Conservation (phyloP, 75 land plant genomes). For the Larix kaempferi region DNA sequence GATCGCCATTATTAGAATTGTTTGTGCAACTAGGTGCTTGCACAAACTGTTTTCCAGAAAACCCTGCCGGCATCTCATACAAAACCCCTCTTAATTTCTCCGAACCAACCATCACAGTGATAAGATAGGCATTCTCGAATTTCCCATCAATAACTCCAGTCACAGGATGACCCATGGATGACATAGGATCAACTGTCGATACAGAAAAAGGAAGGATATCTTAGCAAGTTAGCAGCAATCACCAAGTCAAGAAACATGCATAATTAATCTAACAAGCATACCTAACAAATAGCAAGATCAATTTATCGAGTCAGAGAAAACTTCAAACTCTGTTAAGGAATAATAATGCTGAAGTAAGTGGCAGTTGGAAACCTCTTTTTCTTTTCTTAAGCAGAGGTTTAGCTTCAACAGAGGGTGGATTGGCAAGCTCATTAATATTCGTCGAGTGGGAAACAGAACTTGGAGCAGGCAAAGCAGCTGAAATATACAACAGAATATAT, state of each 20-base stretch:
- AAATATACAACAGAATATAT: neutral
- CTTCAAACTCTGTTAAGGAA: neutral
- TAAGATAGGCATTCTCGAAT: conserved; percentile 78
- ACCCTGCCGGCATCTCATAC: conserved; percentile 54
- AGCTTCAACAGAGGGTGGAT: neutral
- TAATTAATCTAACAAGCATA: neutral
- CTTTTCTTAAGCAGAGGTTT: neutral
- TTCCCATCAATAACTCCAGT: conserved; percentile 79
- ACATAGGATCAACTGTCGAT: conserved; percentile 46
- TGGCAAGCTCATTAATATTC: neutral
- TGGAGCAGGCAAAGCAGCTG: conserved; percentile 11
- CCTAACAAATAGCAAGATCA: neutral
- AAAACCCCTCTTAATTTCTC: conserved; percentile 62
- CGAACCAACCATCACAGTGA: conserved; percentile 63
- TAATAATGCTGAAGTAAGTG: neutral
- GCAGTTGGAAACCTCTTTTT: conserved; percentile 3
- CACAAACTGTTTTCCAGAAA: conserved; percentile 21
- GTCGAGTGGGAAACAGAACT: neutral
- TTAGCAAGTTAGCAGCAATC: neutral
- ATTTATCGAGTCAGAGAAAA: neutral
- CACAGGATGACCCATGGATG: conserved; percentile 33
- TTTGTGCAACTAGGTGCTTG: conserved; percentile 2
- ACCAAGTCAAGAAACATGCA: neutral
- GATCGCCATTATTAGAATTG: conserved; percentile 8
- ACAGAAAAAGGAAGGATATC: neutral